Evolutionary conservation across 2,329 filamentous ascomycete species (phyloP), one percentile per base, ranked within the genome.

Genomic region (Zelopaecilomyces penicillatus): DNA sequence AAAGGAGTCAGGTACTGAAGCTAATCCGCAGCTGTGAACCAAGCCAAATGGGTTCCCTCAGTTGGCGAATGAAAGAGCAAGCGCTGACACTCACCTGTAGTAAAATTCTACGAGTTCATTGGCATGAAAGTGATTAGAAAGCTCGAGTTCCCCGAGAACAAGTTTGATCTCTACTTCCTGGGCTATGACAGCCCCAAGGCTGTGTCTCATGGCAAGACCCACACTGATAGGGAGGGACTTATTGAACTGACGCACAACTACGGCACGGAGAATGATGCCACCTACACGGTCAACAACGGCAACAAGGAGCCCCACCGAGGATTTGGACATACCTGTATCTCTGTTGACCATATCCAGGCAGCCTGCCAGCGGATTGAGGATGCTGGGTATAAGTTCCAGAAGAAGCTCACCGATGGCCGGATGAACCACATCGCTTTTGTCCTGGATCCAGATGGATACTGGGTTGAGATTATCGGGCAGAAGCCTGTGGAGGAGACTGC

Each of bases 151-250:
- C 85, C 90, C 10, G 89, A 95, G 48, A 80, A 80, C 65, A 95
- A 94, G 61, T 97, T 97, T 65, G 87, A 93, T 58, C 80, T 96
- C 29, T 97, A 97, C 74, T 97, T 97, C 70, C 75, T 98, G 48
- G 89, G 83, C 48, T 97, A 94, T 68, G 84, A 95, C 62, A 78
- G 80, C 30, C 79, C 87, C 7, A 73, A 77, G 33, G 85, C 91
- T 10, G 69, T 79, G n/a, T 93, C 86, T 7, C 72, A 77, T 46
- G 85, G 83, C 57, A 82, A 82, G 51, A 78, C 83, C 59, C 61
- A 67, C 30, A 90, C 83, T 70, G 87, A 95, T 65, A 84, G 93
- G 44, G 84, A 95, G 65, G 93, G 87, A 39, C 76, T 97, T 35
- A 80, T 98, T 52, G 93, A 98, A 67, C 76, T 98, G 51, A 83